A percentile compares a stretch with the other conserved stretches of the same genome.
These are phyloP conservation scores for Cladosporium sp. DNA, from an alignment of 2,329 filamentous ascomycete genomes.

Conservation along the genomic window DNA sequence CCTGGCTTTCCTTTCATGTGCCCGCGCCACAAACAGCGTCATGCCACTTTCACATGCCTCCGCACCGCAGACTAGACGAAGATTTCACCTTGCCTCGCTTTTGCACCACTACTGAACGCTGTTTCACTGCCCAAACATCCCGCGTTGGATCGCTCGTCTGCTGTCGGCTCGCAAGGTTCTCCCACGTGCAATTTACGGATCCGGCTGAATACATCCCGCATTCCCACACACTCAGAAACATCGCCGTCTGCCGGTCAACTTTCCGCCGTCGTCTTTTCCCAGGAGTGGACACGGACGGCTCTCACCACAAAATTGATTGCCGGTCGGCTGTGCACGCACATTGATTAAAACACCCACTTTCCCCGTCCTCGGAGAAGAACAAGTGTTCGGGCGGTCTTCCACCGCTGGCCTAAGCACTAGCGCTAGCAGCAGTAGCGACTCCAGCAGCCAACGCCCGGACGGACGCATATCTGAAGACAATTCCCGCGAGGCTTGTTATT, in stretches of 20 bases:
- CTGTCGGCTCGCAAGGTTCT: too few relatives aligned
- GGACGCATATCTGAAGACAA: too few relatives aligned
- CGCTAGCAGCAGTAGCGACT: too few relatives aligned
- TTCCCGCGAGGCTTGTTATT: too few relatives aligned
- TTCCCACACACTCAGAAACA: neutral
- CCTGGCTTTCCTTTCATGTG: neutral
- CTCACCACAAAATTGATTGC: too few relatives aligned
- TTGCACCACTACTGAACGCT: neutral
- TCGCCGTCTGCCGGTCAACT: too few relatives aligned
- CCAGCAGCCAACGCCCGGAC: too few relatives aligned
- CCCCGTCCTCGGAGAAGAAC: neutral
- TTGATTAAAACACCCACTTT: neutral
- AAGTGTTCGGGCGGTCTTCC: neutral
- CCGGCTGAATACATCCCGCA: neutral
- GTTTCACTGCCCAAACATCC: neutral
- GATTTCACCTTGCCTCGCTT: neutral
- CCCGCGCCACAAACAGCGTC: slow-evolving; percentile 2
- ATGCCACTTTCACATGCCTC: slow-evolving; percentile 9
- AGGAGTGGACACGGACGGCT: too few relatives aligned
- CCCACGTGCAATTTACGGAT: neutral
- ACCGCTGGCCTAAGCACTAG: too few relatives aligned
- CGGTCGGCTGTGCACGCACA: too few relatives aligned
- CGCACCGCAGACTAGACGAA: neutral
- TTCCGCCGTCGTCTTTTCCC: too few relatives aligned
- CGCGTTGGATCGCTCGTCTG: too few relatives aligned